Evolutionary conservation across 495 filamentous ascomycete genomes (phyloP).

Genomic region (Penicillium lagena): DNA sequence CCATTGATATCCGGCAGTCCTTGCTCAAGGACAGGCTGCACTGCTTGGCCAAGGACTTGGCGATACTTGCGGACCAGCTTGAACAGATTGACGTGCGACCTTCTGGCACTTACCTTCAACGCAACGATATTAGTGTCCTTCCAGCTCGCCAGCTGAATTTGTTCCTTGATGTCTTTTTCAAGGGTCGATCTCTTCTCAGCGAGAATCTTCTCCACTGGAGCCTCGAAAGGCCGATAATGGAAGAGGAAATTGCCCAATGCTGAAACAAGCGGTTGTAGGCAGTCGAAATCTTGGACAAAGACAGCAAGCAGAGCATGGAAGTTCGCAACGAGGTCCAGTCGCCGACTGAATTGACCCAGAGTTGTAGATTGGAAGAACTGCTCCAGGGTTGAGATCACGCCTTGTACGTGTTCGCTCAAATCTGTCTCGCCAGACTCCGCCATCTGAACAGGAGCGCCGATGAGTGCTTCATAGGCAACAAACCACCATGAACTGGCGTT

Average conservation of each 20-base stretch:
- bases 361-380: slow-evolving; percentile 67
- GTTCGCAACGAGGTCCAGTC: slow-evolving; percentile 65
- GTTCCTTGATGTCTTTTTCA: slow-evolving; percentile 82
- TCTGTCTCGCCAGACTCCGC: slow-evolving; percentile 47
- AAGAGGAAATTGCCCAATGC: slow-evolving; percentile 71
- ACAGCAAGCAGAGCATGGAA: slow-evolving; percentile 50
- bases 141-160: slow-evolving; percentile 86
- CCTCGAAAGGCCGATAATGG: slow-evolving; percentile 64
- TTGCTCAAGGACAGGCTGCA: slow-evolving; percentile 54
- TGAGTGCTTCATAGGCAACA: slow-evolving; percentile 79
- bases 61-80: slow-evolving; percentile 87
- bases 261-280: slow-evolving; percentile 42
- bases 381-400: slow-evolving; percentile 64
- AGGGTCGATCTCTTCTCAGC: slow-evolving; percentile 55
- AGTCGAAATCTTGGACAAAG: slow-evolving; percentile 46
- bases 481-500: slow-evolving; percentile 94
- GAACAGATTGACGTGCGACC: slow-evolving; percentile 87
- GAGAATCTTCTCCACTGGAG: slow-evolving; percentile 54
- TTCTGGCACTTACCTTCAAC: slow-evolving; percentile 76
- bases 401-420: slow-evolving; percentile 55
- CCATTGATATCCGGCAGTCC: slow-evolving; percentile 53
- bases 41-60: slow-evolving; percentile 62
- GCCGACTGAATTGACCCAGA: slow-evolving; percentile 70
- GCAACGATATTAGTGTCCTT: slow-evolving; percentile 92
- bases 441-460: slow-evolving; percentile 65